These are phyloP conservation scores for Ganoderma sp. DNA, from an alignment of 1,284 basidiomycete genomes.

Conservation along the genomic window DNA sequence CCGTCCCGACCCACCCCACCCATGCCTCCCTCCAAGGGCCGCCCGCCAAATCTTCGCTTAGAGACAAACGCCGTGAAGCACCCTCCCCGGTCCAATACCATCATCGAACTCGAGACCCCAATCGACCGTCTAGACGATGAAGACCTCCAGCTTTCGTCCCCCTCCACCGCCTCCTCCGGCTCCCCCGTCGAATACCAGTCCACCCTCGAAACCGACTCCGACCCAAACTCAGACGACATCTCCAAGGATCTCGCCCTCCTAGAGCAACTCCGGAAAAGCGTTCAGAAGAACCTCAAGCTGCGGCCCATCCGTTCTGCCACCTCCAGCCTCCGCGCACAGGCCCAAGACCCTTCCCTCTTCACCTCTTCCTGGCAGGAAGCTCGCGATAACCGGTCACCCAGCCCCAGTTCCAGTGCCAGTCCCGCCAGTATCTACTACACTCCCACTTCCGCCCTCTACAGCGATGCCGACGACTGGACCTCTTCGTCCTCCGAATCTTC, in stretches of 20 bases:
- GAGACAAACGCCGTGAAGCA: conserved; percentile 38
- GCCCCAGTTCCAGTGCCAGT: conserved; percentile 54
- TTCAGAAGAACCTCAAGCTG: conserved; percentile 75
- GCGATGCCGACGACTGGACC: conserved; percentile 37
- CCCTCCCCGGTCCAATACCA: conserved; percentile 39
- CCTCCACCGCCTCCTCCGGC: conserved; percentile 44
- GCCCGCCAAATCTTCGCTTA: conserved; percentile 47
- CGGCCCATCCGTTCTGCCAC: conserved; percentile 67
- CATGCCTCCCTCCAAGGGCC: conserved; percentile 40
- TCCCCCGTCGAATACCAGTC: conserved; percentile 37
- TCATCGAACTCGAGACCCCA: conserved; percentile 46
- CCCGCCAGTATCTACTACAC: conserved; percentile 64
- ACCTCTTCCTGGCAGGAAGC: conserved; percentile 36
- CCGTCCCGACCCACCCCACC: conserved; percentile 10
- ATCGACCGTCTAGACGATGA: conserved; percentile 39
- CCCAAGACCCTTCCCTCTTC: conserved; percentile 41
- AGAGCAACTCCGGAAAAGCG: conserved; percentile 68
- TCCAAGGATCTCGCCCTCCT: conserved; percentile 69
- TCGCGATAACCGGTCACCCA: conserved; percentile 46
- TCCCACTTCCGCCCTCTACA: conserved; percentile 51
- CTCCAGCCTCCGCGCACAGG: conserved; percentile 30
- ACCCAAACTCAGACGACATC: conserved; percentile 54
- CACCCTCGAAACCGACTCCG: conserved; percentile 39
- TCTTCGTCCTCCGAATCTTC: conserved; percentile 35
- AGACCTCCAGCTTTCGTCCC: conserved; percentile 35